A percentile compares a stretch with the other conserved stretches of the same genome.
phyloP scores from a whole-genome alignment of 78 protist species.

The Dictyostelium firmibasis region DNA sequence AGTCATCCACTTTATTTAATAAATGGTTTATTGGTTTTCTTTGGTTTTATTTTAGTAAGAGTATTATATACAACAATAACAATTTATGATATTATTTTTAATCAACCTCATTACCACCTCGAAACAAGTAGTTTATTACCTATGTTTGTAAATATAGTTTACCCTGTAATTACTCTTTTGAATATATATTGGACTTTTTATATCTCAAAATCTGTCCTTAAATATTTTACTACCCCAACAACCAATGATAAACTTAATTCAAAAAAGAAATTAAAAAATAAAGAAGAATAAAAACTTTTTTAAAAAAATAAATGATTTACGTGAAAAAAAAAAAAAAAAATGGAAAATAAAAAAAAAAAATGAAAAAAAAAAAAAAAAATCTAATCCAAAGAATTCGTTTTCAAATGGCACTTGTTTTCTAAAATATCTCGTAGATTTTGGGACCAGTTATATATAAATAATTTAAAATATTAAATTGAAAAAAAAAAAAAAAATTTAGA shows the following conservation, averaged over 20 bases:
- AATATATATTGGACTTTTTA: background rate
- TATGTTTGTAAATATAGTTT: background rate
- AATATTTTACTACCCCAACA: background rate
- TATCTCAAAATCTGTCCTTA: background rate
- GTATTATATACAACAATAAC: background rate
- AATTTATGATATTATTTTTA: background rate
- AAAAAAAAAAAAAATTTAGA: background rate
- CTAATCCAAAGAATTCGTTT: background rate
- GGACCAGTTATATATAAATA: too few relatives aligned
- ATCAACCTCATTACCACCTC: background rate
- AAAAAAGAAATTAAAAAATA: background rate
- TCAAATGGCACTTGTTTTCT: too few relatives aligned
- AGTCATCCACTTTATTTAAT: background rate
- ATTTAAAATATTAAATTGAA: too few relatives aligned
- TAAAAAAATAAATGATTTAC: background rate
- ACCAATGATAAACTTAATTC: background rate
- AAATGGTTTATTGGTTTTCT: background rate
- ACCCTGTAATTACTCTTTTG: background rate
- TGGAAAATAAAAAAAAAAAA: background rate
- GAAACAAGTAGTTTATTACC: background rate
- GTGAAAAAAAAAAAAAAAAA: background rate
- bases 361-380: background rate
- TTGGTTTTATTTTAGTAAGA: background rate
- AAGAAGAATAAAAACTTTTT: background rate
- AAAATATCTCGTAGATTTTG: too few relatives aligned